These are phyloP conservation scores for Xylaria curta DNA, from an alignment of 495 filamentous ascomycete genomes.

Conservation along the genomic window DNA sequence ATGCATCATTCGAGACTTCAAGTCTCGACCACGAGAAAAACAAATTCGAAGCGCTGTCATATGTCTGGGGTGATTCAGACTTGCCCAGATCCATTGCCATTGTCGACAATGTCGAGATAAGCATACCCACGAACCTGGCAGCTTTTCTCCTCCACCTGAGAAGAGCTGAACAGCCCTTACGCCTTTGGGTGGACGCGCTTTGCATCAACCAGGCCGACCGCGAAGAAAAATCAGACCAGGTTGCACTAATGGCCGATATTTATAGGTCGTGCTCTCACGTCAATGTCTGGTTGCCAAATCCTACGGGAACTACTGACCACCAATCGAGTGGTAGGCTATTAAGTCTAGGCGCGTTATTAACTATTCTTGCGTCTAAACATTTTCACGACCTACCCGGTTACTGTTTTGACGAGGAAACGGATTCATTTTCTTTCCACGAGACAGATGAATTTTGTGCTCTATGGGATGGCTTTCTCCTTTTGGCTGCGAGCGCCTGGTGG, in stretches of 20 bases:
- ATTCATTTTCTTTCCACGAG: not conserved
- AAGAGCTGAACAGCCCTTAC: not conserved
- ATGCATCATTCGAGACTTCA: not conserved
- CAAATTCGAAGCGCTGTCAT: not conserved
- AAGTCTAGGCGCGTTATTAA: not conserved
- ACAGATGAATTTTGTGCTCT: not conserved
- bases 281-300: slow-evolving; percentile 27
- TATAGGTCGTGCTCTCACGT: slow-evolving; percentile 28
- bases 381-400: slow-evolving; percentile 1
- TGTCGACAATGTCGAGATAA: not conserved
- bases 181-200: slow-evolving; percentile 30
- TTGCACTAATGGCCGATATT: slow-evolving; percentile 32
- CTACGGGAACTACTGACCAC: not conserved
- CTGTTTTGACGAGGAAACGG: not conserved
- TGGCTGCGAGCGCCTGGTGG: not conserved
- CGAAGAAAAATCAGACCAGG: slow-evolving; percentile 28
- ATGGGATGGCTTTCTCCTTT: not conserved
- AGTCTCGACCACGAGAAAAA: not conserved
- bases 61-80: not conserved
- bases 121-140: not conserved
- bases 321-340: not conserved
- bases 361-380: not conserved
- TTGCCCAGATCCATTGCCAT: not conserved
- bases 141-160: not conserved
- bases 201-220: slow-evolving; percentile 36